phyloP scores from a whole-genome alignment of 2,329 filamentous ascomycete species.

The Pseudocercospora fijiensis region DNA sequence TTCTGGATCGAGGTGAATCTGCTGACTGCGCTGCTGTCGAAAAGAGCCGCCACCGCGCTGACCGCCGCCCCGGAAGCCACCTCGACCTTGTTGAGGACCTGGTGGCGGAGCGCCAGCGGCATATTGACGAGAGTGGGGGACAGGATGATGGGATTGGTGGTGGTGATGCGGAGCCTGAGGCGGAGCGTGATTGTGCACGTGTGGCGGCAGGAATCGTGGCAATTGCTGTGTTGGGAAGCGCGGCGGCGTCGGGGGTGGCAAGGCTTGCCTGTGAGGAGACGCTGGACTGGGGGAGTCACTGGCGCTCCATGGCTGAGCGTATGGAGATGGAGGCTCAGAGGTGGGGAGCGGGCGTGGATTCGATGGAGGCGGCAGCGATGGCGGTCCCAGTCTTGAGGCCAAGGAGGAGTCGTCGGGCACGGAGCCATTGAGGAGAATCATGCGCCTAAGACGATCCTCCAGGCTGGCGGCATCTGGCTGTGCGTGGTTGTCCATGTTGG shows the following conservation, averaged over 20 bases:
- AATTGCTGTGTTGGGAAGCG: conserved; percentile 2
- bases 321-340: conserved; percentile 5
- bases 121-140: not conserved
- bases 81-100: conserved; percentile 8
- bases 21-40: conserved; percentile 27
- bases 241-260: conserved; percentile 13
- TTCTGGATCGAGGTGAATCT: conserved; percentile 34
- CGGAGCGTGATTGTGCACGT: conserved; percentile 6
- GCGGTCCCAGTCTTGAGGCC: conserved; percentile 14
- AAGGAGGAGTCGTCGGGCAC: conserved; percentile 16
- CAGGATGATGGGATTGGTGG: conserved; percentile 1
- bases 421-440: conserved; percentile 57
- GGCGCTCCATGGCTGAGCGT: conserved; percentile 12
- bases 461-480: conserved; percentile 37
- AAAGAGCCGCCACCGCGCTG: conserved; percentile 14
- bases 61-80: conserved; percentile 9
- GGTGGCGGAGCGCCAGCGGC: conserved; percentile 7
- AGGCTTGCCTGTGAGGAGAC: conserved; percentile 17
- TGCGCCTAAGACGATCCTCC: conserved; percentile 59
- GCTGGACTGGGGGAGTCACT: conserved; percentile 12
- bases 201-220: conserved; percentile 16
- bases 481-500: conserved; percentile 28
- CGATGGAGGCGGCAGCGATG: conserved; percentile 15
- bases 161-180: conserved; percentile 9
- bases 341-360: conserved; percentile 4